These are phyloP conservation scores for Lippia alba DNA, from an alignment of 305 asterid species.

Conservation along the genomic window DNA sequence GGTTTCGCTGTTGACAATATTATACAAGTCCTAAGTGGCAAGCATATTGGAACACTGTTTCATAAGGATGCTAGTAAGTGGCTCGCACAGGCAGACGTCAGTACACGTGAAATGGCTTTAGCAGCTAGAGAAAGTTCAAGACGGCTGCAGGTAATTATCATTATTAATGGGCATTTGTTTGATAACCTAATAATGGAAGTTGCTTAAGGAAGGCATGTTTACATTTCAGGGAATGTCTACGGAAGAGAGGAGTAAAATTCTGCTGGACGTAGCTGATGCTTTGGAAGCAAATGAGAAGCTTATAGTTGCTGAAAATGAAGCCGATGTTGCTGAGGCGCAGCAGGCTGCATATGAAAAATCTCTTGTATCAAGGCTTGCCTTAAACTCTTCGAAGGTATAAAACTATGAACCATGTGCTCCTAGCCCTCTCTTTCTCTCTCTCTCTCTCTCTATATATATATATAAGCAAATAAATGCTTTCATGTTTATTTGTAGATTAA, in stretches of 20 bases:
- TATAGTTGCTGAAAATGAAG: conserved; percentile 78
- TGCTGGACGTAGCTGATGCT: conserved; percentile 88
- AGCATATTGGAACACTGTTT: conserved; percentile 75
- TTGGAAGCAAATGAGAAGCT: conserved; percentile 78
- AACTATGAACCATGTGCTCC: conserved; percentile 7
- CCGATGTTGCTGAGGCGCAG: conserved; percentile 82
- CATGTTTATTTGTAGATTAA: conserved; percentile 56
- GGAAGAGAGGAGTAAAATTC: conserved; percentile 81
- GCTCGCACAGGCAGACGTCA: conserved; percentile 57
- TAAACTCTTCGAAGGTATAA: conserved; percentile 81
- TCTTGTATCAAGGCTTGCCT: conserved; percentile 79
- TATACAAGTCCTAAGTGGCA: conserved; percentile 66
- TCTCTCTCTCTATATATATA: conserved; percentile 28
- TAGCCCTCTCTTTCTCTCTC: conserved; percentile 40
- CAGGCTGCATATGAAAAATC: conserved; percentile 87
- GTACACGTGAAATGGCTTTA: conserved; percentile 71
- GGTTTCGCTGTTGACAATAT: conserved; percentile 77
- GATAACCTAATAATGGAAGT: background rate
- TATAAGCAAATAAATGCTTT: background rate
- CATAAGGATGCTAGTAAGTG: conserved; percentile 75
- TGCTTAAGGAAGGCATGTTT: conserved; percentile 11
- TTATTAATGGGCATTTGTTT: background rate
- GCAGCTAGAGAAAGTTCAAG: conserved; percentile 89
- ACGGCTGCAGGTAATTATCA: conserved; percentile 67
- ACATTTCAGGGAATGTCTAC: conserved; percentile 67